Evolutionary conservation across 225 moss, liverwort and hornwort genomes (phyloP).

Genomic region (Takakia lepidozioides): DNA sequence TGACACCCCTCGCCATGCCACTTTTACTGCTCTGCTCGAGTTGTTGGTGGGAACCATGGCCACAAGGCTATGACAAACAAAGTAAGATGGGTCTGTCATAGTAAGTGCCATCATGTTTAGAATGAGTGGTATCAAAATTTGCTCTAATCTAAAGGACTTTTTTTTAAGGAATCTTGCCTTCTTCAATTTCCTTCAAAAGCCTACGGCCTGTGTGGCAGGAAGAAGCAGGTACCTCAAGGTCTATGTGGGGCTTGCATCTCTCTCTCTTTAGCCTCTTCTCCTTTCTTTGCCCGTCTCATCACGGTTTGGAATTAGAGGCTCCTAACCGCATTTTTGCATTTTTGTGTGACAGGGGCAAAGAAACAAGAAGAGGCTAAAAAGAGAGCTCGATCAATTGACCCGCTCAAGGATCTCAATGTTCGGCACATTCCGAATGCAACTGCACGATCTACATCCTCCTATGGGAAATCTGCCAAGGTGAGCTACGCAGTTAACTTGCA

Average conservation of each 20-base stretch:
- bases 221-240: neutral
- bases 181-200: neutral
- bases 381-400: constrained; percentile 36
- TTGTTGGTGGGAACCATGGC: no score
- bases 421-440: constrained; percentile 16
- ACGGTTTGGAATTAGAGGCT: neutral
- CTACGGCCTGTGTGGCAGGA: neutral
- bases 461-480: constrained; percentile 53
- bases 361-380: constrained; percentile 28
- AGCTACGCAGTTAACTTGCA: no score
- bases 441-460: constrained; percentile 34
- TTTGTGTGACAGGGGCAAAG: constrained; percentile 30
- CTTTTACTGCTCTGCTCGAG: no score
- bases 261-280: no score
- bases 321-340: neutral
- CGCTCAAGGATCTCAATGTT: constrained; percentile 35
- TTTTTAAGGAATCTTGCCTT: neutral
- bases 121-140: no score
- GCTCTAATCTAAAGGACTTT: no score
- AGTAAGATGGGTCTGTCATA: no score
- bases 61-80: no score
- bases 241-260: neutral
- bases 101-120: no score
- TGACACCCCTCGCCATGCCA: no score
- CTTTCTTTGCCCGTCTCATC: no score